A percentile compares a stretch with the other conserved stretches of the same genome.
Conservation (phyloP, 306 rosid genomes). For the Glycine tomentella region DNA sequence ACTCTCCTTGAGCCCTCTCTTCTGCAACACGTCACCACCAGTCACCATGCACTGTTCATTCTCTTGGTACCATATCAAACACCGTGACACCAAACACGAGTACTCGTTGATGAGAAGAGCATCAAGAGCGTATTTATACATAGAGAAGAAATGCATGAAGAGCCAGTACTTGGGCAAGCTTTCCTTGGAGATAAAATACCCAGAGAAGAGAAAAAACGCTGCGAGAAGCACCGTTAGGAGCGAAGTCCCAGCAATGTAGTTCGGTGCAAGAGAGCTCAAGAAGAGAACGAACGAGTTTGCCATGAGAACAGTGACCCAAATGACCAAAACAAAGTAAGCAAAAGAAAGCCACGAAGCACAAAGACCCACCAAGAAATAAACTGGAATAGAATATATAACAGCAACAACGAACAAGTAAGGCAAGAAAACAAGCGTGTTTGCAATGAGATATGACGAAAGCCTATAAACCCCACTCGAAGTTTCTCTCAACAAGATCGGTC, state of each 20-base stretch:
- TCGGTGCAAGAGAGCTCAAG: slow-evolving; percentile 87
- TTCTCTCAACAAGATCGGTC: slow-evolving; percentile 86
- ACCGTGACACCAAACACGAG: slow-evolving; percentile 67
- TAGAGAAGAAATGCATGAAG: slow-evolving; percentile 84
- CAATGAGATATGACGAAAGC: slow-evolving; percentile 86
- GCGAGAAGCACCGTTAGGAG: slow-evolving; percentile 78
- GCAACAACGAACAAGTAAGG: slow-evolving; percentile 81
- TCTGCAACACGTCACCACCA: slow-evolving; percentile 70
- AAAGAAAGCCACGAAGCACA: slow-evolving; percentile 87
- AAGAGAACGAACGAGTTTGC: slow-evolving; percentile 87
- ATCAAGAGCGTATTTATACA: slow-evolving; percentile 93
- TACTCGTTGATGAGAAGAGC: slow-evolving; percentile 89
- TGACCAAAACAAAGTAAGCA: slow-evolving; percentile 77
- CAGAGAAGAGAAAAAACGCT: slow-evolving; percentile 85
- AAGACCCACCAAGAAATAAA: slow-evolving; percentile 89
- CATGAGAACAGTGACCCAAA: slow-evolving; percentile 79
- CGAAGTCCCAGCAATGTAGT: slow-evolving; percentile 88
- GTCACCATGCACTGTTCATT: slow-evolving; percentile 75
- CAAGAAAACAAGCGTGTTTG: slow-evolving; percentile 90
- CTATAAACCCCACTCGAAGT: slow-evolving; percentile 88
- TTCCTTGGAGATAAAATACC: slow-evolving; percentile 74
- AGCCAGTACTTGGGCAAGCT: slow-evolving; percentile 82
- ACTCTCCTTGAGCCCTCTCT: slow-evolving; percentile 68
- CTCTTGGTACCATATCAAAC: slow-evolving; percentile 80
- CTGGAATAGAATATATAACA: slow-evolving; percentile 74